phyloP scores from a whole-genome alignment of 1,284 basidiomycete genomes.

The Ceratobasidium sp. region DNA sequence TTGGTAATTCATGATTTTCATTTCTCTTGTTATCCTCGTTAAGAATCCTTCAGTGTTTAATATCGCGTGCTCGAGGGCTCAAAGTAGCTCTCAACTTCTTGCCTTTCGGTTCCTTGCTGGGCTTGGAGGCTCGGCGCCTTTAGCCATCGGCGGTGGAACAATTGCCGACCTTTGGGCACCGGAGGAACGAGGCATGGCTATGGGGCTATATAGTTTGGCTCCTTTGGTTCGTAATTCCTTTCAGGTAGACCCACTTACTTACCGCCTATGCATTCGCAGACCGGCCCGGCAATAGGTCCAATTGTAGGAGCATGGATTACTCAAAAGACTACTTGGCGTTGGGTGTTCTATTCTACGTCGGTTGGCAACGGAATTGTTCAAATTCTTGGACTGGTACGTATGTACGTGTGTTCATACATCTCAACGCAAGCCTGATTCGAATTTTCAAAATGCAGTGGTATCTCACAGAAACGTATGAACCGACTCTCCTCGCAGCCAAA shows the following conservation, averaged over 20 bases:
- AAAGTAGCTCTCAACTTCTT: conserved; percentile 58
- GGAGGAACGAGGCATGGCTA: conserved; percentile 54
- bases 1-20: conserved; percentile 26
- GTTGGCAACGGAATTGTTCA: conserved; percentile 51
- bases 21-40: too few relatives aligned
- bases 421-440: too few relatives aligned
- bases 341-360: conserved; percentile 54
- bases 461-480: conserved; percentile 57
- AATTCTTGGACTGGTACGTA: conserved; percentile 45
- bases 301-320: conserved; percentile 49
- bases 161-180: conserved; percentile 59
- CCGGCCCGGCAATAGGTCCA: conserved; percentile 46
- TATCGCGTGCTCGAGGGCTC: conserved; percentile 58
- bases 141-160: conserved; percentile 58
- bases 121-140: conserved; percentile 58
- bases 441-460: conserved; percentile 51
- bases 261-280: background rate
- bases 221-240: conserved; percentile 25
- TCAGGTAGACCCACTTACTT: background rate
- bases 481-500: conserved; percentile 55
- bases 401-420: too few relatives aligned
- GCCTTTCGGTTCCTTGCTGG: conserved; percentile 59
- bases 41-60: conserved; percentile 55
- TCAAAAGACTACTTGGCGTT: conserved; percentile 52
- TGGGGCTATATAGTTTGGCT: conserved; percentile 46